Evolutionary conservation across 163 green algal species (phyloP), one percentile per base, ranked within the genome.

Genomic region (Prototheca cutis): DNA sequence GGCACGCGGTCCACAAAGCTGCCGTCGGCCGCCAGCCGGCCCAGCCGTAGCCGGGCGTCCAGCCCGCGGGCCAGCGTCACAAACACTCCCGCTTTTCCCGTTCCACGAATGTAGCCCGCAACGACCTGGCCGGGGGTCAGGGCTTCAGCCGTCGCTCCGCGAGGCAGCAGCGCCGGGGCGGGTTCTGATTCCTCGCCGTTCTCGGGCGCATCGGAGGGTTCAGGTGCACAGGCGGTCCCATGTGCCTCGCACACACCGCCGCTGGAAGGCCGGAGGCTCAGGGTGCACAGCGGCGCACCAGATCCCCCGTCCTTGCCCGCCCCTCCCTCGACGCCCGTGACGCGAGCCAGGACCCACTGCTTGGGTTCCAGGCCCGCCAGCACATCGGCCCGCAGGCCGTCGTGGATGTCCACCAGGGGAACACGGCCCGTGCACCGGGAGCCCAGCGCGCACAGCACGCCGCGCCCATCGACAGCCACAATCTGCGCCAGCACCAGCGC

Each of bases 391-490:
- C 88, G 72, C 31, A 62, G 85, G 2, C 3, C 29, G 51, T 94
- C 84, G 53, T 88, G 78, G 1, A 95, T 59, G 59, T 95, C 88
- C 17, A 82, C 88, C 1, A 96, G 31, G 7, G 74, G 59, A 4
- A 85, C 82, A 4, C 29, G 47, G 58, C 42, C 34, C 29, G 33
- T 21, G 42, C 48, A 42, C 30, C 45, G 34, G 29, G 42, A 33
- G 52, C 36, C 29, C 48, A 53, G 58, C 31, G 47, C 32, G 18
- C 10, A n/a, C 25, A 58, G 48, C 28, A 63, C 25, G 4, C 28
- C 42, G 23, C 27, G 7, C 24, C 51, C 51, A 10, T 6, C 17
- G 51, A 40, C 17, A 13, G 17, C 54, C 18, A 53, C 17, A 19
- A 48, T 32, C 18, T n/a, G 34, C 19, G 21, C 32, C 19, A 49